Base-by-base conservation (phyloP, 2,329 filamentous ascomycete species). In the Sclerotinia trifoliorum region DNA sequence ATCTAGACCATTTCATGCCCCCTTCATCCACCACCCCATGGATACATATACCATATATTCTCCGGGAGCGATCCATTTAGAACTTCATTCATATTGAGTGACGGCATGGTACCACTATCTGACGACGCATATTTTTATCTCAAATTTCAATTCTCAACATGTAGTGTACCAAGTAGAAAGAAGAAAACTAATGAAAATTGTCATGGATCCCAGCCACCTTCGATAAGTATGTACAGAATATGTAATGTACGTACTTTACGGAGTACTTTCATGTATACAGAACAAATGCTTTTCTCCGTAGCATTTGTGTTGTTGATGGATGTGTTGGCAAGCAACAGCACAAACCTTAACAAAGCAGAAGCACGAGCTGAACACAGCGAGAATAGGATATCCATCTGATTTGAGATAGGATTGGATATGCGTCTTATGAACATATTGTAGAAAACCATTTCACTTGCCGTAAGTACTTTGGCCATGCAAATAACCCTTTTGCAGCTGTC, bases 401-500 rank as follows among this genome's bases (percentile, higher is more conserved):
- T 48, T 56, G 65, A 62, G 52, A 55, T 21, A 32, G 65, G 57
- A 67, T 67, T 67, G 65, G 65, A 62, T 55, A 51, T 55, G 44
- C 49, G 65, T 67, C 65, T 55, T 55, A 55, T 63, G 65, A 63
- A 67, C 65, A 63, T 55, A 13, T 63, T 32, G 60, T 32, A 67
- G 39, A 54, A 29, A 55, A 46, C n/a, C 32, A 39, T 29, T 35
- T 46, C 42, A 46, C 60, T 55, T 62, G 56, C 56, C 56, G 29
- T 13, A 46, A 67, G 56, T 67, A 46, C 49, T 32, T 62, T 39
- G 35, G 29, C 65, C 24, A 67, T 67, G 65, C 65, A 67, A 60
- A 67, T 54, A 67, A 67, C 56, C 65, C 65, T 52, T 52, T 57
- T 44, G 65, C 65, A 67, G 65, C 65, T 67, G 65, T 67, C 65